These are phyloP conservation scores for Thelonectria olida DNA, from an alignment of 2,329 filamentous ascomycete species.

Conservation along the genomic window DNA sequence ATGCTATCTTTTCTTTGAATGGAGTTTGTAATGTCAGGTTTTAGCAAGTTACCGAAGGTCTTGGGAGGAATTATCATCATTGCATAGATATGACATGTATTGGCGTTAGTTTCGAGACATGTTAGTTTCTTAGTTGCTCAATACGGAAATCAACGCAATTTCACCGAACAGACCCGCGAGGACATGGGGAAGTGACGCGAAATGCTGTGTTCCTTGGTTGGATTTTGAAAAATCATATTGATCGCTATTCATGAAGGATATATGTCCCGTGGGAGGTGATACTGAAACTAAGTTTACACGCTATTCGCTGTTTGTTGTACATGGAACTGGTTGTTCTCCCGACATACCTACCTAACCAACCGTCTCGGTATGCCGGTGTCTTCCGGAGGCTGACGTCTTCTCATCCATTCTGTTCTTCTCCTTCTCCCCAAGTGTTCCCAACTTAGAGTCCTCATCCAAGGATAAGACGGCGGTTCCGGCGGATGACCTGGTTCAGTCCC, in stretches of 20 bases:
- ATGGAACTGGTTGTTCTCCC: too few species aligned
- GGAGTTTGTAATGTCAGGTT: not conserved
- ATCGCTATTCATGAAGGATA: not conserved
- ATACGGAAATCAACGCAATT: not conserved
- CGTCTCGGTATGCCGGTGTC: not conserved
- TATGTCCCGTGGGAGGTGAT: too few species aligned
- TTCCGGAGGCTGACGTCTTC: not conserved
- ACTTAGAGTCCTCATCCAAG: conserved; percentile 46
- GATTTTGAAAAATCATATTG: not conserved
- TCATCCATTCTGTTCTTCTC: not conserved
- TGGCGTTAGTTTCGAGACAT: not conserved
- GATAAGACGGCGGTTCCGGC: conserved; percentile 66
- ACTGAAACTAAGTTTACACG: too few species aligned
- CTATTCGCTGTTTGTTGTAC: too few species aligned
- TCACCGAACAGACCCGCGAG: too few species aligned
- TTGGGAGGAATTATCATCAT: not conserved
- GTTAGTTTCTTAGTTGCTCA: not conserved
- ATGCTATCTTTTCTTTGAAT: not conserved
- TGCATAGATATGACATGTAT: not conserved
- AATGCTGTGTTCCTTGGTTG: too few species aligned
- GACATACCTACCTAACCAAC: too few species aligned
- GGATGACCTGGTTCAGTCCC: conserved; percentile 66
- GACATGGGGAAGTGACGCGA: too few species aligned
- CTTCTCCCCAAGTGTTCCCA: not conserved
- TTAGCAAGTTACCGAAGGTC: not conserved